Base-by-base conservation (phyloP, 2,329 filamentous ascomycete genomes). In the Aschersonia sp. region DNA sequence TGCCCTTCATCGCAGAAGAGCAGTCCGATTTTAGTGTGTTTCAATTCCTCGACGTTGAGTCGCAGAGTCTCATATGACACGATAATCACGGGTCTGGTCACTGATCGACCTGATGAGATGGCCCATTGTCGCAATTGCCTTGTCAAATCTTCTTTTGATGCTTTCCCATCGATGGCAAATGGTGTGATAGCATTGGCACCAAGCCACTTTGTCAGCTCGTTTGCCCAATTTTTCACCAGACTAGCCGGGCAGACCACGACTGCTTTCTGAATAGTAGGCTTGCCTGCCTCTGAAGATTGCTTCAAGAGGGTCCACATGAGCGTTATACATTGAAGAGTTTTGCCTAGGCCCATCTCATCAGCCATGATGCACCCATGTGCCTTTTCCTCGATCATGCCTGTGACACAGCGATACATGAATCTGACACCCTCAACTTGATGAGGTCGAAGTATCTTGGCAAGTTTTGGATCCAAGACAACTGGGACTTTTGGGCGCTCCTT, bases 311-410 rank as follows among this genome's bases (percentile, higher is more conserved):
- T 98, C 92, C 92, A 98, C 73, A 98, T 83, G 45, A 98, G 74
- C 0, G 92, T 79, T 58, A 98, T 98, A 64, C 92, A 98, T 70
- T 98, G 92, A 42, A 98, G 67, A 14, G 92, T 98, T 68, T 98
- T 98, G 48, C 92, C 92, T 32, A 98, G 70, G 56, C 92, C 92
- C 92, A 98, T 98, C 62, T 95, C 92, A 62, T 98, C 92, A 47
- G 92, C 92, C 92, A 98, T 98, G 62, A 98, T 98, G 66, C 92
- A 98, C 2, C 92, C 92, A 62, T 95, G 86, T 45, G 92, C 92
- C 56, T 90, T 90, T 39, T 84, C 76, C 57, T 97, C 92, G 48
- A 97, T 85, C 73, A 97, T 76, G n/a, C 92, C 92, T 1, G 90
- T 97, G 5, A 92, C 88, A 59, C 87, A 94, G 54, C 79, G 78